phyloP scores from a whole-genome alignment of 169 alveolate genomes.

The Haemoproteus tartakovskyi region DNA sequence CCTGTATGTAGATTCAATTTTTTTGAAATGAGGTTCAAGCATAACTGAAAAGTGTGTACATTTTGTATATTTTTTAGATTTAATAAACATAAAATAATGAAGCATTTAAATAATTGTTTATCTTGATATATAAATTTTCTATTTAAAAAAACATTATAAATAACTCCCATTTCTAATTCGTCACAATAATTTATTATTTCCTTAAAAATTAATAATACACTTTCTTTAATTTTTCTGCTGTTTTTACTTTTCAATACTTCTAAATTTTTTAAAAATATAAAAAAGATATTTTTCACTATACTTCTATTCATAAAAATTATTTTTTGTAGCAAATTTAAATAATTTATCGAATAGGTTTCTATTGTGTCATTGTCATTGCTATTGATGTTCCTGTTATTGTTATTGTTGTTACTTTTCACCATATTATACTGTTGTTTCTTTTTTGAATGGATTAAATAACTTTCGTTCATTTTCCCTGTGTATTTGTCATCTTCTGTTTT shows the following conservation, averaged over 20 bases:
- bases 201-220: slow-evolving; percentile 20
- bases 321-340: slow-evolving; percentile 36
- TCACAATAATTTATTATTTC: slow-evolving; percentile 27
- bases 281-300: slow-evolving; percentile 63
- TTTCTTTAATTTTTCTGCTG: neutral
- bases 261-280: slow-evolving; percentile 44
- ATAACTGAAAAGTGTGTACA: slow-evolving; percentile 28
- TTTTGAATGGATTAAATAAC: slow-evolving; percentile 46
- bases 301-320: slow-evolving; percentile 45
- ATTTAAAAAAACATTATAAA: slow-evolving; percentile 35
- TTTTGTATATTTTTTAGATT: slow-evolving; percentile 51
- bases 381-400: neutral
- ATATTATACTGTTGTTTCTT: slow-evolving; percentile 8
- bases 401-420: neutral
- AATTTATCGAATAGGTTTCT: neutral
- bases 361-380: neutral
- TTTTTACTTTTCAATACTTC: slow-evolving; percentile 1
- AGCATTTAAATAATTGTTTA: slow-evolving; percentile 1
- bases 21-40: slow-evolving; percentile 18
- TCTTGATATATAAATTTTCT: slow-evolving; percentile 1
- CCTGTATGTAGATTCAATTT: too few species aligned
- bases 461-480: slow-evolving; percentile 13
- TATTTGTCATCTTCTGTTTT: neutral
- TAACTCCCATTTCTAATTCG: slow-evolving; percentile 44
- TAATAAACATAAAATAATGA: slow-evolving; percentile 20